These are phyloP conservation scores for Zygoascus sp. DNA, from an alignment of 1,139 yeast genomes.

Conservation along the genomic window DNA sequence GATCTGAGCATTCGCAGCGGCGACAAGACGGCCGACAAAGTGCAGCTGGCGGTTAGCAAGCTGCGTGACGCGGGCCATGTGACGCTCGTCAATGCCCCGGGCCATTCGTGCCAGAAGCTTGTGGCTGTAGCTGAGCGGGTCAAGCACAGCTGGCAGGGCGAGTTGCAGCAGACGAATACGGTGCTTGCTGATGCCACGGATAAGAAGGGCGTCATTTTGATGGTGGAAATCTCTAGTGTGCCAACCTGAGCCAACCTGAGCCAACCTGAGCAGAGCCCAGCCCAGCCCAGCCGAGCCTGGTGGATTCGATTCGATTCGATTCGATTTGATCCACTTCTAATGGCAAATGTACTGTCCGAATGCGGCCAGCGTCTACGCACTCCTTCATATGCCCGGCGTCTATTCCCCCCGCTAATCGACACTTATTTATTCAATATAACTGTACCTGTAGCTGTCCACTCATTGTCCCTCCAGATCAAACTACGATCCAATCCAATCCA, in stretches of 20 bases:
- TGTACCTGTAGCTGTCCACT: too few species aligned
- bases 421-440: too few species aligned
- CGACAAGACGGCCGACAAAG: constrained; percentile 19
- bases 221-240: neutral
- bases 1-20: constrained; percentile 16
- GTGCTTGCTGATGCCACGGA: neutral
- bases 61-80: constrained; percentile 13
- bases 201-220: neutral
- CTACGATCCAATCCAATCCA: too few species aligned
- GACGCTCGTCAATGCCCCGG: constrained; percentile 17
- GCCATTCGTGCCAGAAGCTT: constrained; percentile 25
- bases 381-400: too few species aligned
- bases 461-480: too few species aligned
- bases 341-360: too few species aligned
- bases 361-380: too few species aligned
- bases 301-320: too few species aligned
- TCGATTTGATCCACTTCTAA: too few species aligned
- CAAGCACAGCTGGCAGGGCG: constrained; percentile 17
- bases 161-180: constrained; percentile 12
- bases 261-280: too few species aligned
- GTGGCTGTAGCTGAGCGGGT: constrained; percentile 27
- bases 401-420: too few species aligned
- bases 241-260: neutral
- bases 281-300: too few species aligned
- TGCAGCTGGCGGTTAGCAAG: constrained; percentile 12